A percentile compares a stretch with the other conserved stretches of the same genome.
Conservation (phyloP, 2,329 filamentous ascomycete species). For the Aureobasidium sp. region DNA sequence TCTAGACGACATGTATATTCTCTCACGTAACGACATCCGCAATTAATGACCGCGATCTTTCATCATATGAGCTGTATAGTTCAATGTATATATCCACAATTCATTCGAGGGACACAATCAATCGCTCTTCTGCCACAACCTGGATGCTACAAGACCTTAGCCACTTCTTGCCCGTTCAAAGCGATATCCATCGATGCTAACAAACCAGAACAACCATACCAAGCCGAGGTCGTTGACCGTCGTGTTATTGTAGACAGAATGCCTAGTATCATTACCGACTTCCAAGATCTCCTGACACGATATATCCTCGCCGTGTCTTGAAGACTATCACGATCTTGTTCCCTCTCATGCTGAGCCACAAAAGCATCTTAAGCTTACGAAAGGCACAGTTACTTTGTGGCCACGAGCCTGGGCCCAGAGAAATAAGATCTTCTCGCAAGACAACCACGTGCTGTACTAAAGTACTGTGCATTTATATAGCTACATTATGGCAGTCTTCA, state of each 20-base stretch:
- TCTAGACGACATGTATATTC: not conserved
- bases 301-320: too few species aligned
- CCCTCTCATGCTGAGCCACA: too few species aligned
- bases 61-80: not conserved
- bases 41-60: not conserved
- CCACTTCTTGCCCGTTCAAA: too few species aligned
- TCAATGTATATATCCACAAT: not conserved
- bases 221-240: not conserved
- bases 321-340: too few species aligned
- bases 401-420: too few species aligned
- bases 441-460: not conserved
- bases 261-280: not conserved
- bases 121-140: too few species aligned
- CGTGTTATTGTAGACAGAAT: not conserved
- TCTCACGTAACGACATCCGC: not conserved
- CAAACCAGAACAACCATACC: not conserved
- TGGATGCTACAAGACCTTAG: too few species aligned
- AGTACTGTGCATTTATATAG: too few species aligned
- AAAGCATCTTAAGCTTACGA: too few species aligned
- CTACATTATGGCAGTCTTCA: too few species aligned
- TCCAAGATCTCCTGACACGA: not conserved
- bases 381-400: too few species aligned
- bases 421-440: not conserved
- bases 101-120: not conserved
- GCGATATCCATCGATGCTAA: not conserved